A percentile compares a stretch with the other conserved stretches of the same genome.
Evolutionary conservation across 345 rosid genomes (phyloP).

Genomic region (Turritis glabra): DNA sequence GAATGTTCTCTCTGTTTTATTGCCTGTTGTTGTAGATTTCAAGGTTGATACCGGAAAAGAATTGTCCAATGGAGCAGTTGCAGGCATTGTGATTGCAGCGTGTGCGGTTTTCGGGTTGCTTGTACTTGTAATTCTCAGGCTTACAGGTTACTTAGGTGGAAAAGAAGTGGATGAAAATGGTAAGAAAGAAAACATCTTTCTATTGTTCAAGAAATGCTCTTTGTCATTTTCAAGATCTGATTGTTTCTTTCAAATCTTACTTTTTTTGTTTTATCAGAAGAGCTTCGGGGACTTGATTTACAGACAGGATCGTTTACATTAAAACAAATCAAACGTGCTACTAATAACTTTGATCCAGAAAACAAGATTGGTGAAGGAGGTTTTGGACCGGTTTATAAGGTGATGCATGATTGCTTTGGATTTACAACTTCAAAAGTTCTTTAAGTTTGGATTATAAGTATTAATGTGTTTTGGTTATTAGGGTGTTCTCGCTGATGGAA

Average conservation of each 20-base stretch:
- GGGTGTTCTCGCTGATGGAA: constrained; percentile 62
- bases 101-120: constrained; percentile 43
- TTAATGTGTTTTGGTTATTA: constrained; percentile 36
- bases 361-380: constrained; percentile 96
- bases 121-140: constrained; percentile 47
- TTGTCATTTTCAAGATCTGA: not conserved
- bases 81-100: constrained; percentile 61
- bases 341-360: constrained; percentile 65
- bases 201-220: constrained; percentile 7
- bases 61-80: constrained; percentile 63
- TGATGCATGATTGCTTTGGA: constrained; percentile 27
- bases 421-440: not conserved
- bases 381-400: constrained; percentile 94
- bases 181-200: constrained; percentile 23
- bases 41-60: constrained; percentile 53
- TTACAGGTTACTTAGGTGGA: constrained; percentile 55
- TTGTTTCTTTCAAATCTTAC: not conserved
- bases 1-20: constrained; percentile 8
- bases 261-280: constrained; percentile 29
- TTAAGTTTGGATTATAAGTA: not conserved
- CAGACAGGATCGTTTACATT: constrained; percentile 77
- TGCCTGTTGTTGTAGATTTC: constrained; percentile 49
- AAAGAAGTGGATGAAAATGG: constrained; percentile 62
- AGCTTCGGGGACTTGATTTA: constrained; percentile 64
- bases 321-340: constrained; percentile 73